These are phyloP conservation scores for Fusarium kyushuense DNA, from an alignment of 2,329 filamentous ascomycete species.

Conservation along the genomic window DNA sequence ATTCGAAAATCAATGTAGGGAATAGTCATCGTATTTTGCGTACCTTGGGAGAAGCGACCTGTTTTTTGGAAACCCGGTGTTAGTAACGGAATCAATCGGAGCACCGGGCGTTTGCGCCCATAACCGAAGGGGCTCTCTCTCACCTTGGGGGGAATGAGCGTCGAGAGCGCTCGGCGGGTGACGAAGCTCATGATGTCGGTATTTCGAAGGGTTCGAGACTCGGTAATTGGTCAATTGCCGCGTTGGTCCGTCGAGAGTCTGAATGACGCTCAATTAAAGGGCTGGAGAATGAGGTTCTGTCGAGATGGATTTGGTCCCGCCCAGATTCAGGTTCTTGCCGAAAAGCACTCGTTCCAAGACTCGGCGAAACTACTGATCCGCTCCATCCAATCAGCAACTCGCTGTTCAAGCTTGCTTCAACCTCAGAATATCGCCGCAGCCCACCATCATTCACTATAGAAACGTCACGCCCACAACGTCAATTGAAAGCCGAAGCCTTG, in stretches of 20 bases:
- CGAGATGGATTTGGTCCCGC: slow-evolving; percentile 46
- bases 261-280: slow-evolving; percentile 53
- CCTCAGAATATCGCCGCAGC: slow-evolving; percentile 48
- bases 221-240: slow-evolving; percentile 46
- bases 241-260: slow-evolving; percentile 51
- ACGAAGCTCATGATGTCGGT: slow-evolving; percentile 88
- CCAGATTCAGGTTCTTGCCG: slow-evolving; percentile 51
- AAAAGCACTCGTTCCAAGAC: slow-evolving; percentile 62
- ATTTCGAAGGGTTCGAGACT: slow-evolving; percentile 43
- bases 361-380: slow-evolving; percentile 60
- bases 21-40: slow-evolving; percentile 42
- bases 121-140: slow-evolving; percentile 53
- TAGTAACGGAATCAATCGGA: slow-evolving; percentile 55
- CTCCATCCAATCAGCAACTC: slow-evolving; percentile 56
- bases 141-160: slow-evolving; percentile 99
- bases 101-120: slow-evolving; percentile 43
- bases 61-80: slow-evolving; percentile 47
- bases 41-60: slow-evolving; percentile 90
- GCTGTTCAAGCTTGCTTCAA: slow-evolving; percentile 48
- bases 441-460: slow-evolving; percentile 44
- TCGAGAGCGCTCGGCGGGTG: slow-evolving; percentile 90
- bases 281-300: slow-evolving; percentile 45
- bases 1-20: slow-evolving; percentile 11
- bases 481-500: slow-evolving; percentile 47
- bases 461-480: slow-evolving; percentile 31